phyloP scores from a whole-genome alignment of 1,284 basidiomycete species.

The Cutaneotrichosporon cutaneum region DNA sequence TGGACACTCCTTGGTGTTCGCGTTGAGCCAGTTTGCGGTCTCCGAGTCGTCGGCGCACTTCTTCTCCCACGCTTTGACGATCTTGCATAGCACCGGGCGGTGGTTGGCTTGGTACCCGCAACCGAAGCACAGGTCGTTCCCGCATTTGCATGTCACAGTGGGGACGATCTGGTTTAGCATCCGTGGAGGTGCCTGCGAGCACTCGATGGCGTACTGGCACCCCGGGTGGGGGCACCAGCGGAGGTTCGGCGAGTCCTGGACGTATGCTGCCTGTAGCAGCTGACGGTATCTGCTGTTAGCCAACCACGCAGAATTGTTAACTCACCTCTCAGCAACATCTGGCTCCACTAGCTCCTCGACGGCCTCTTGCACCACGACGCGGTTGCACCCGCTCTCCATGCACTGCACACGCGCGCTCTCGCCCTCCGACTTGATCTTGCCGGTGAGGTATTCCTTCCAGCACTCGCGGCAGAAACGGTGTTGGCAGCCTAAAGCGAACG shows the following conservation, averaged over 20 bases:
- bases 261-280: constrained; percentile 85
- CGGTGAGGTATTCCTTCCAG: constrained; percentile 78
- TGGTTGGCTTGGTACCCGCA: constrained; percentile 83
- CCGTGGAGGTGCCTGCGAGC: constrained; percentile 71
- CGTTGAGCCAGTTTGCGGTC: constrained; percentile 99
- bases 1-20: constrained; percentile 96
- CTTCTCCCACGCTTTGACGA: constrained; percentile 91
- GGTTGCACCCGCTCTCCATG: constrained; percentile 85
- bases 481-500: constrained; percentile 68
- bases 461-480: constrained; percentile 83
- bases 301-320: not conserved
- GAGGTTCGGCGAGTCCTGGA: constrained; percentile 75
- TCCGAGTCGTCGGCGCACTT: constrained; percentile 98
- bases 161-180: constrained; percentile 80
- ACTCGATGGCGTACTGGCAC: constrained; percentile 82
- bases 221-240: constrained; percentile 82
- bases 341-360: constrained; percentile 55
- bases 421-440: constrained; percentile 87
- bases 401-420: constrained; percentile 80
- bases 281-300: constrained; percentile 68
- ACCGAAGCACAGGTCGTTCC: constrained; percentile 85
- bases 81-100: constrained; percentile 81
- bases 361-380: constrained; percentile 63
- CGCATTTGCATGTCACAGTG: constrained; percentile 74
- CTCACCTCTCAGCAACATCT: constrained; percentile 53